These are phyloP conservation scores for Cercospora sp. DNA, from an alignment of 2,329 filamentous ascomycete genomes.

Conservation along the genomic window DNA sequence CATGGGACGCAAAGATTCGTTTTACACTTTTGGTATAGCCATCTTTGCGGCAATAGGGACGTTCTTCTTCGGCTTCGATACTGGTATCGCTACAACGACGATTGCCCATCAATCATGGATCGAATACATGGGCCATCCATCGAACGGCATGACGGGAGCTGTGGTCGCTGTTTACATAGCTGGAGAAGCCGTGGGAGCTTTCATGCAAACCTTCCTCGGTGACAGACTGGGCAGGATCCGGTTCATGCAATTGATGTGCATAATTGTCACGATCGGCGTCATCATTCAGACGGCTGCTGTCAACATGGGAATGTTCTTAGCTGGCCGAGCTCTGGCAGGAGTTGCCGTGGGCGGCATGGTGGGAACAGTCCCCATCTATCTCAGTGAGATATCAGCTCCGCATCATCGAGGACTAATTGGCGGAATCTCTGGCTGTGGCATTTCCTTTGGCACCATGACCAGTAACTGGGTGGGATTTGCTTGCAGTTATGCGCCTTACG, in stretches of 20 bases:
- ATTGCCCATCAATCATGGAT: conserved; percentile 63
- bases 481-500: conserved; percentile 56
- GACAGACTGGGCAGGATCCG: conserved; percentile 48
- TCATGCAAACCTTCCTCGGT: conserved; percentile 54
- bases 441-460: conserved; percentile 58
- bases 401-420: conserved; percentile 54
- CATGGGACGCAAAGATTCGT: conserved; percentile 25
- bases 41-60: conserved; percentile 61
- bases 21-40: conserved; percentile 55
- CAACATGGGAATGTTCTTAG: conserved; percentile 44
- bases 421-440: conserved; percentile 53
- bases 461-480: conserved; percentile 61
- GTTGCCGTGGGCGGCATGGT: conserved; percentile 37
- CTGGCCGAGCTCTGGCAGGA: conserved; percentile 35
- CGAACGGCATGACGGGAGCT: conserved; percentile 57
- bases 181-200: conserved; percentile 58
- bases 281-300: conserved; percentile 57
- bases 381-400: conserved; percentile 55
- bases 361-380: conserved; percentile 57
- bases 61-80: conserved; percentile 62
- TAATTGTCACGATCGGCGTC: conserved; percentile 57
- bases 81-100: conserved; percentile 61
- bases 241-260: conserved; percentile 49
- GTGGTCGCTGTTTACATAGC: conserved; percentile 61
- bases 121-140: conserved; percentile 59